These are phyloP conservation scores for Endocalyx cinctus DNA, from an alignment of 2,329 filamentous ascomycete genomes.

Conservation along the genomic window DNA sequence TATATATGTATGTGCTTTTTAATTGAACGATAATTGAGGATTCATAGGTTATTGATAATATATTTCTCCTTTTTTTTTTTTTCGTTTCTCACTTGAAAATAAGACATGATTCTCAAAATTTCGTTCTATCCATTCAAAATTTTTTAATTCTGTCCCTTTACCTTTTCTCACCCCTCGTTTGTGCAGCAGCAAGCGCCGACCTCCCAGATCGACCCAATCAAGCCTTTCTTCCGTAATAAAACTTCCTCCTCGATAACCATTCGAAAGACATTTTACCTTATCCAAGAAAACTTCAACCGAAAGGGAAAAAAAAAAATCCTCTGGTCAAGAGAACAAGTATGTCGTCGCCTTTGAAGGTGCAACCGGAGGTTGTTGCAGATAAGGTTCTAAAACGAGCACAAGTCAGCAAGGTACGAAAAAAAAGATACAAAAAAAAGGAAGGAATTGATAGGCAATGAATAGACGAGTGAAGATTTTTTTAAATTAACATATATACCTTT, in stretches of 20 bases:
- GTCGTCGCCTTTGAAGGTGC: slow-evolving; percentile 59
- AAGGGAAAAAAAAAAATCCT: slow-evolving; percentile 7
- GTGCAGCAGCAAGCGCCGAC: slow-evolving; percentile 25
- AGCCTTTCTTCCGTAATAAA: slow-evolving; percentile 14
- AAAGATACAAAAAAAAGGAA: slow-evolving; percentile 1
- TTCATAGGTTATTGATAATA: no score
- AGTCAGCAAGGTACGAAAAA: slow-evolving; percentile 63
- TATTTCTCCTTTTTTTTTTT: no score
- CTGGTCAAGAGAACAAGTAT: slow-evolving; percentile 36
- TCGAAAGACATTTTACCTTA: slow-evolving; percentile 13
- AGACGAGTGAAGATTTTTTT: background rate
- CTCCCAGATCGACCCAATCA: slow-evolving; percentile 26
- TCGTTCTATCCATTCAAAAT: no score
- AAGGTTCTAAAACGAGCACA: slow-evolving; percentile 68
- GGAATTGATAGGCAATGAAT: background rate
- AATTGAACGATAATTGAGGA: no score
- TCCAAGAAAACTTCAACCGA: slow-evolving; percentile 3
- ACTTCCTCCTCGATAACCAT: slow-evolving; percentile 17
- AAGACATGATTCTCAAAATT: no score
- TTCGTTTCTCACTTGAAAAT: no score
- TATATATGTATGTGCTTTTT: no score
- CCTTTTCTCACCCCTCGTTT: no score
- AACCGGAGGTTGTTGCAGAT: slow-evolving; percentile 61
- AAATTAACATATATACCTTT: no score
- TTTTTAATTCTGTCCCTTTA: no score